Evolutionary conservation across 345 rosid species (phyloP).

Genomic region (Eucalyptus viminalis): DNA sequence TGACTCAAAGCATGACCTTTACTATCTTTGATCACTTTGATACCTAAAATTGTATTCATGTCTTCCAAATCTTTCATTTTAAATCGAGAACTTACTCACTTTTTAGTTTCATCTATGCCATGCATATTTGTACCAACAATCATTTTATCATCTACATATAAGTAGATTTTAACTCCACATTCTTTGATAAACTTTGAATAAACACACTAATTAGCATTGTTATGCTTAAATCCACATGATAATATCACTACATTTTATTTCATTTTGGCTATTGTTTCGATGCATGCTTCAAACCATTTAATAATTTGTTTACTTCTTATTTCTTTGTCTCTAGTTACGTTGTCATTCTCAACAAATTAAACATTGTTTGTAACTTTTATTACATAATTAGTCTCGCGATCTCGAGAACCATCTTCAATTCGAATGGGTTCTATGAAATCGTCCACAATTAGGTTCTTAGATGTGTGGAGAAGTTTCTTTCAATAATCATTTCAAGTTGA

Average conservation of each 20-base stretch:
- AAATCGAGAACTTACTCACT: rapidly evolving
- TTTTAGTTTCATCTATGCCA: neutral
- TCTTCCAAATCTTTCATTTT: no score
- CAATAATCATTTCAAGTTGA: neutral
- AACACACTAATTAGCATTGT: neutral
- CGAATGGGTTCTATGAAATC: no score
- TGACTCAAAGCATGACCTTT: neutral
- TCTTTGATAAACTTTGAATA: neutral
- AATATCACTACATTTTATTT: no score
- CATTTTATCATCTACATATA: neutral
- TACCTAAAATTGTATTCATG: no score
- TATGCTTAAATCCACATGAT: neutral
- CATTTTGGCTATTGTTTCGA: neutral
- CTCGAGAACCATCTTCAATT: neutral
- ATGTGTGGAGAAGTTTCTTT: neutral
- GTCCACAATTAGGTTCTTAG: rapidly evolving
- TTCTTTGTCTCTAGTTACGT: neutral
- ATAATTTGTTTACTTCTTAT: no score
- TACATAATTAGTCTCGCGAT: neutral
- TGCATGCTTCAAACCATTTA: neutral
- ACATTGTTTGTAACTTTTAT: neutral
- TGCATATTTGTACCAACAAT: no score
- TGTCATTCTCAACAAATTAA: neutral
- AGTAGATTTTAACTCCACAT: neutral
- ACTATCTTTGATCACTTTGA: neutral